Evolutionary conservation across 2,329 filamentous ascomycete genomes (phyloP).

Genomic region (Sarocladium brachiariae): DNA sequence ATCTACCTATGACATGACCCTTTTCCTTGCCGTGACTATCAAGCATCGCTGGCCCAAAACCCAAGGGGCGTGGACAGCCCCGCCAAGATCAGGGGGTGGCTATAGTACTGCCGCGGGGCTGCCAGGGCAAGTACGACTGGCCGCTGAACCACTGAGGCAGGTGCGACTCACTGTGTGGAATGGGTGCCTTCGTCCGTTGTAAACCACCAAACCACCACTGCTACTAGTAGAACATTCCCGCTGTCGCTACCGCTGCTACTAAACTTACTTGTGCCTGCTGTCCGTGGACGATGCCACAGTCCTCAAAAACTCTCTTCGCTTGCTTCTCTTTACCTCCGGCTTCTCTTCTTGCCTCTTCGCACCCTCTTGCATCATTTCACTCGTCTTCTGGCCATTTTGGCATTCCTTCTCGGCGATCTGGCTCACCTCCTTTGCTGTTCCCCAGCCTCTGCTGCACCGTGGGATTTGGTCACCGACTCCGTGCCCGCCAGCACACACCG

Average conservation of each 20-base stretch:
- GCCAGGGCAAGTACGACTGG: not conserved
- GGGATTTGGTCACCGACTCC: not conserved
- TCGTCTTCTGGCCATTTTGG: not conserved
- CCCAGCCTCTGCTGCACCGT: not conserved
- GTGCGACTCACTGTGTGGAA: not conserved
- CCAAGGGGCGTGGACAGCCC: not conserved
- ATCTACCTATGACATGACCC: too few species aligned
- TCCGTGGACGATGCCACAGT: not conserved
- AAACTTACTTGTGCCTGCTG: constrained; percentile 9
- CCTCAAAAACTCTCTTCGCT: constrained; percentile 8
- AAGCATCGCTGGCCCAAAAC: not conserved
- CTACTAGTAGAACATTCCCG: too few species aligned
- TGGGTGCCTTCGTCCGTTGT: not conserved
- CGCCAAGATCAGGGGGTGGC: not conserved
- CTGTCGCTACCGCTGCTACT: not conserved
- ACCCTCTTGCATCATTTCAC: not conserved
- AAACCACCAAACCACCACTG: constrained; percentile 7
- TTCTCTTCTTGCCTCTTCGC: not conserved
- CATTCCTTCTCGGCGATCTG: not conserved
- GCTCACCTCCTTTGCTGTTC: not conserved
- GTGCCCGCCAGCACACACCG: not conserved
- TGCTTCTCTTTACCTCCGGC: not conserved
- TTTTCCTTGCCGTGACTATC: not conserved
- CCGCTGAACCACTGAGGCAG: not conserved
- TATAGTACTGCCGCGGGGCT: not conserved